Base-by-base conservation (phyloP, 768 basidiomycete species). In the Suillus subalutaceus region DNA sequence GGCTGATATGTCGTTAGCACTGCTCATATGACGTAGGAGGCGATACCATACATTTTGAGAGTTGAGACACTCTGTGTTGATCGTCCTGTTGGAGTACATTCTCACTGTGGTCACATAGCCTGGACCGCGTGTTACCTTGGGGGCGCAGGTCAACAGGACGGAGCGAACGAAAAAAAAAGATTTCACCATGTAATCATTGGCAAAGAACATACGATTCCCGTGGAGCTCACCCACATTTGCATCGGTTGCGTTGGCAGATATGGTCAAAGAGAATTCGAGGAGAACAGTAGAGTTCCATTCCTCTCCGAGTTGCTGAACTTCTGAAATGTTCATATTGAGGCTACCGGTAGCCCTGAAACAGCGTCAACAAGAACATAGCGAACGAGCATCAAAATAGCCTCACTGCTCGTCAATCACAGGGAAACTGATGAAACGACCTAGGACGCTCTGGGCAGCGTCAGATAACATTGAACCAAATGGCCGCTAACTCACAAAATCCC, bases 351-450 rank as follows among this genome's bases (percentile, higher is more conserved):
- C 87, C 71, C 88, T 89, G 65, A 52, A 46, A 65, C 63, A 40
- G 40, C 3, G 55, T 72, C 71, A 63, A 72, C 72, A 6, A 41
- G 18, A 20, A 20, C 12, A 40, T 12, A 26, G 15, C 15, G 46
- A 20, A n/a, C n/a, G 41, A 44, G 64, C 38, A 57, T 23, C 10
- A 12, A 20, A 20, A 30, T 10, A 18, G n/a, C 37, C 82, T 62
- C 61, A 83, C 82, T 84, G 84, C 1, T 66, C 23, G 70, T 86
- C 81, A 16, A 75, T 72, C 4, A 88, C 85, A 0, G 90, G 86
- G 74, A 90, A 90, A 63, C 83, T 84, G 69, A 92, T 88, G 67
- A 91, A 88, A 13, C 90, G 83, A 16, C 88, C 87, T 32, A 90
- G 71, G 15, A 77, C 85, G 64, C 89, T 90, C 90, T 90, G 66